Evolutionary conservation across 2,329 filamentous ascomycete species (phyloP), one percentile per base, ranked within the genome.

Genomic region (Trichophyton equinum): DNA sequence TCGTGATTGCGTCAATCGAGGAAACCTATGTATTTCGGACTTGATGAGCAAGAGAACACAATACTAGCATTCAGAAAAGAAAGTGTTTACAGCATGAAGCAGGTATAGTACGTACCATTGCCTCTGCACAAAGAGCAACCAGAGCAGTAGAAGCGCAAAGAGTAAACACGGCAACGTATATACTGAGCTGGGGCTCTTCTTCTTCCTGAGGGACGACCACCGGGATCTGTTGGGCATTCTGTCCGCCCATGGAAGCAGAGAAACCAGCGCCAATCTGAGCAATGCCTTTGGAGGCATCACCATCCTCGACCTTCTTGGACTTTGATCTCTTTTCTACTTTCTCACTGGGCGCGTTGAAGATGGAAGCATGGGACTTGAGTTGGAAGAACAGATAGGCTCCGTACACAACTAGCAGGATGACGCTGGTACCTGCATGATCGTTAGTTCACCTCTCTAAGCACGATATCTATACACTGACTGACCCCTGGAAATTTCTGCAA

Each of bases 311-410:
- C 65, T 78, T 76, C 51, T 73, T 33, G 36, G 36, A 44, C 6
- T 60, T 60, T 13, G 25, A 74, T 51, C 61, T 74, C 68, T 83
- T 89, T 2, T 85, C 82, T 0, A 88, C 86, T 73, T 96, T 96
- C 67, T 88, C 81, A 65, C 86, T 88, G 38, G 88, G 84, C 59
- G 84, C 84, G 71, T 87, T 89, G 78, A 95, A 96, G 71, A 95
- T 85, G 7, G 78, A 78, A 25, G 81, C 80, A 72, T 96, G 91
- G 0, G 91, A 91, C 72, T 90, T 89, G 62, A 97, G 84, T 74
- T 96, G 92, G 79, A 96, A 96, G 73, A 89, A 81, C 1, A 97
- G 84, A 69, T 95, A 96, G 61, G 83, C 87, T 57, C 75, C 84
- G 72, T 96, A 97, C 8, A 95, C 87, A 55, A 95, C 71, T 1